Evolutionary conservation across 352 stramenopile genomes (phyloP).

Genomic region (Phytophthora pistaciae): DNA sequence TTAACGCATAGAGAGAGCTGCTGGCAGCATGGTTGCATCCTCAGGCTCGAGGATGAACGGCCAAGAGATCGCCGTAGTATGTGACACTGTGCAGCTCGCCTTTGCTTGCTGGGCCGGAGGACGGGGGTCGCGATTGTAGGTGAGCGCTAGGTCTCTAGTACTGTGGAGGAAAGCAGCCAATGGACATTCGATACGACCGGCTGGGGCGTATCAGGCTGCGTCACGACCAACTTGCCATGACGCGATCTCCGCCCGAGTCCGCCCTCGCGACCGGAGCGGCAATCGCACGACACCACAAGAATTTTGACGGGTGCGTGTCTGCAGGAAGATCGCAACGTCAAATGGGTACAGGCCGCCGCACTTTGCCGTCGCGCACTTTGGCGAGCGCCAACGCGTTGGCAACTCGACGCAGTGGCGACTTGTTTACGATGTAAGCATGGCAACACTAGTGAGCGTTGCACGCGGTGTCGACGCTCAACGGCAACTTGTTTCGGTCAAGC

Average conservation of each 20-base stretch:
- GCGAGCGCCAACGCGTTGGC: neutral
- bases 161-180: neutral
- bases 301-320: conserved; percentile 26
- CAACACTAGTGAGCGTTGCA: neutral
- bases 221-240: conserved; percentile 1
- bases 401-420: neutral
- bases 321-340: conserved; percentile 14
- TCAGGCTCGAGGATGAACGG: conserved; percentile 35
- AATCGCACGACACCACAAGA: conserved; percentile 35
- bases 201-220: too few relatives aligned
- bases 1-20: neutral
- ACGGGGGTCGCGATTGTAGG: conserved; percentile 8
- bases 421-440: neutral
- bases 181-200: too few relatives aligned
- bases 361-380: neutral
- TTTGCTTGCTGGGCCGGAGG: conserved; percentile 26
- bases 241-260: conserved; percentile 7
- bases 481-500: neutral
- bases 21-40: conserved; percentile 16
- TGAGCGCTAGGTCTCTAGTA: neutral
- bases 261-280: conserved; percentile 20
- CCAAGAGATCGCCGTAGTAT: conserved; percentile 28
- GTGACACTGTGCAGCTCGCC: conserved; percentile 25
- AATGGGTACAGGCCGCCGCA: neutral
- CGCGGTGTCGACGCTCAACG: neutral